phyloP scores from a whole-genome alignment of 2,329 filamentous ascomycete species.

The Blastomyces parvus region DNA sequence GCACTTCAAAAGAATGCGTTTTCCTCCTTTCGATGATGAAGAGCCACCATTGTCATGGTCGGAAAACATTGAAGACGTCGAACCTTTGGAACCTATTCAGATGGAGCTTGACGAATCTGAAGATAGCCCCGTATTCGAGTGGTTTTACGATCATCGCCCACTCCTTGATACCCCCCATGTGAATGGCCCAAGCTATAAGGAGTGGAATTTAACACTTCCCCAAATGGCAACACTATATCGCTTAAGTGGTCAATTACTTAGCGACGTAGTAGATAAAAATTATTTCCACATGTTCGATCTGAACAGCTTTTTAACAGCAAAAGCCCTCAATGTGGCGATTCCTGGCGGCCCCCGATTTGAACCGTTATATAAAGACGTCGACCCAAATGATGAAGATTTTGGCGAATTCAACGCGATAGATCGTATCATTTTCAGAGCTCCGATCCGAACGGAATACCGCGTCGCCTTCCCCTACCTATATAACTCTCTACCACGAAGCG shows the following conservation, averaged over 20 bases:
- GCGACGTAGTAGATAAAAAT: constrained; percentile 88
- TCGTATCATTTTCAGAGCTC: constrained; percentile 93
- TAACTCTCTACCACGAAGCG: constrained; percentile 90
- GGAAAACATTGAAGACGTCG: constrained; percentile 97
- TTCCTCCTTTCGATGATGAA: constrained; percentile 96
- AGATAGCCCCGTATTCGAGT: constrained; percentile 83
- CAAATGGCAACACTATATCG: constrained; percentile 96
- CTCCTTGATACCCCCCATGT: constrained; percentile 86
- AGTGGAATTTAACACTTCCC: constrained; percentile 82
- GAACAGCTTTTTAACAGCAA: constrained; percentile 89
- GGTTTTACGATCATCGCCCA: constrained; percentile 94
- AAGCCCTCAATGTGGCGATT: constrained; percentile 92
- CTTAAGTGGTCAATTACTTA: constrained; percentile 79
- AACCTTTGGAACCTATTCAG: constrained; percentile 93
- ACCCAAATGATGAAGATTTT: constrained; percentile 98
- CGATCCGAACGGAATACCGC: constrained; percentile 89
- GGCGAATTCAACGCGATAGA: constrained; percentile 99
- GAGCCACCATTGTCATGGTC: constrained; percentile 96
- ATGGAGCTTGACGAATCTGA: constrained; percentile 95
- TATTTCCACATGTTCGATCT: constrained; percentile 97
- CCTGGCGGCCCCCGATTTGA: constrained; percentile 97
- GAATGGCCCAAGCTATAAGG: constrained; percentile 93
- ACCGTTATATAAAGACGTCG: constrained; percentile 94
- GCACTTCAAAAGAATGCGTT: constrained; percentile 98
- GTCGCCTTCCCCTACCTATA: constrained; percentile 93